Evolutionary conservation across 805 yeast species (phyloP).

Genomic region (Metschnikowia vanudenii): DNA sequence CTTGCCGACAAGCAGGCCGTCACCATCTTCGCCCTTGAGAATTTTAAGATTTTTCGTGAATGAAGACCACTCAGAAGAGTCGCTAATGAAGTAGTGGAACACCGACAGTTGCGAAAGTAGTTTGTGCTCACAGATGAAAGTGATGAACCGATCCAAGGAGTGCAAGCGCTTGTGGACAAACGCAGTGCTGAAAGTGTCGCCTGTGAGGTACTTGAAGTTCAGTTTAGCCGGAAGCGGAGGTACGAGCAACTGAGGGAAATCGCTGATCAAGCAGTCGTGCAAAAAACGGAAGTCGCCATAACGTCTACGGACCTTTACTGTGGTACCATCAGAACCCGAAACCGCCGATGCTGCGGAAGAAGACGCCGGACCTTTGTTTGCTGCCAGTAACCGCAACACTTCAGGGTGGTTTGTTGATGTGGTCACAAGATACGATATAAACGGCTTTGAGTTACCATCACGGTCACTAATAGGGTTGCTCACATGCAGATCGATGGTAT

Average conservation of each 20-base stretch:
- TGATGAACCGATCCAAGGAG: conserved; percentile 73
- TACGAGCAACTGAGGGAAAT: conserved; percentile 79
- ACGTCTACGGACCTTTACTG: conserved; percentile 66
- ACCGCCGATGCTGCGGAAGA: background rate
- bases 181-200: conserved; percentile 83
- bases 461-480: conserved; percentile 64
- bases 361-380: background rate
- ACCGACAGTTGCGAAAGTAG: conserved; percentile 65
- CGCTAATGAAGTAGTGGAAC: conserved; percentile 64
- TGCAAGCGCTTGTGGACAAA: conserved; percentile 82
- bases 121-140: conserved; percentile 74
- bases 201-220: conserved; percentile 86
- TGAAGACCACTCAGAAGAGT: conserved; percentile 71
- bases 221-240: conserved; percentile 96
- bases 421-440: conserved; percentile 65
- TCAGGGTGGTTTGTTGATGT: conserved; percentile 64
- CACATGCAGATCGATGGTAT: conserved; percentile 35
- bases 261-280: conserved; percentile 69
- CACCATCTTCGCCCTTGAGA: conserved; percentile 18
- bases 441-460: conserved; percentile 71
- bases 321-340: conserved; percentile 12
- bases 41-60: conserved; percentile 57
- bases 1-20: conserved; percentile 32
- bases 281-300: conserved; percentile 84
- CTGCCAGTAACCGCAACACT: conserved; percentile 34